Percentiles rank a stretch among this genome's conserved stretches.
These are phyloP conservation scores for Aspergillus neoniger DNA, from an alignment of 2,329 filamentous ascomycete genomes.

Conservation along the genomic window DNA sequence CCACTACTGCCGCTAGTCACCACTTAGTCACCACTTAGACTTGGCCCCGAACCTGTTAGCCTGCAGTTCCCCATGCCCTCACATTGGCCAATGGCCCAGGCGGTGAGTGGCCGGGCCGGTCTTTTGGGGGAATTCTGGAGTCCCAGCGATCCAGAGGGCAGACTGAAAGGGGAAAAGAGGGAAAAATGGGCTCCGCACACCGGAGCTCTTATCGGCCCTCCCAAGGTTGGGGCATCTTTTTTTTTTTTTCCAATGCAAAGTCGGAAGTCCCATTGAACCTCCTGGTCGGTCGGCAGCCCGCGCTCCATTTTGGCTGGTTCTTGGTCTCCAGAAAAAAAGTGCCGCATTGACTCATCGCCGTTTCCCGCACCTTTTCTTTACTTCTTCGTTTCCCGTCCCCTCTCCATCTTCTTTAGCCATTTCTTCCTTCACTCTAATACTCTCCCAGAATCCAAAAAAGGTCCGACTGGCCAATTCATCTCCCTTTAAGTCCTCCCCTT, in stretches of 20 bases:
- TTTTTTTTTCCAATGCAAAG: slow-evolving; percentile 11
- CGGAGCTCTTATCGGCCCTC: slow-evolving; percentile 33
- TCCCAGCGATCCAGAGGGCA: slow-evolving; percentile 2
- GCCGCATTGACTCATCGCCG: slow-evolving; percentile 33
- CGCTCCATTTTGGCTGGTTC: slow-evolving; percentile 10
- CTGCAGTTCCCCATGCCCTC: not conserved
- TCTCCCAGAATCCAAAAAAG: slow-evolving; percentile 10
- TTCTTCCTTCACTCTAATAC: slow-evolving; percentile 12
- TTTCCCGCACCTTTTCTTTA: slow-evolving; percentile 16
- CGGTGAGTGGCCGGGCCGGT: slow-evolving; percentile 16
- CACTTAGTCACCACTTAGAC: slow-evolving; percentile 6
- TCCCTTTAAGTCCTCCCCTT: slow-evolving; percentile 20
- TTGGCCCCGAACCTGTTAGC: slow-evolving; percentile 1
- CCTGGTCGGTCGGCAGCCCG: not conserved
- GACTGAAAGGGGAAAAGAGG: slow-evolving; percentile 6
- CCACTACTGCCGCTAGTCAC: slow-evolving; percentile 1
- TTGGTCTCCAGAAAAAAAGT: slow-evolving; percentile 5
- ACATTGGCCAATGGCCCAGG: not conserved
- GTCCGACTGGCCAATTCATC: slow-evolving; percentile 16
- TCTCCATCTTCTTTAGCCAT: slow-evolving; percentile 13
- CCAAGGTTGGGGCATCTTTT: slow-evolving; percentile 16
- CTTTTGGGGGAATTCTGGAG: not conserved
- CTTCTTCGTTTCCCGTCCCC: slow-evolving; percentile 10
- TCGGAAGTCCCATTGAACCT: slow-evolving; percentile 1
- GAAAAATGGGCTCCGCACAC: slow-evolving; percentile 27